Evolutionary conservation across 2,329 filamentous ascomycete genomes (phyloP).

Genomic region (Penicillium sumatraense): DNA sequence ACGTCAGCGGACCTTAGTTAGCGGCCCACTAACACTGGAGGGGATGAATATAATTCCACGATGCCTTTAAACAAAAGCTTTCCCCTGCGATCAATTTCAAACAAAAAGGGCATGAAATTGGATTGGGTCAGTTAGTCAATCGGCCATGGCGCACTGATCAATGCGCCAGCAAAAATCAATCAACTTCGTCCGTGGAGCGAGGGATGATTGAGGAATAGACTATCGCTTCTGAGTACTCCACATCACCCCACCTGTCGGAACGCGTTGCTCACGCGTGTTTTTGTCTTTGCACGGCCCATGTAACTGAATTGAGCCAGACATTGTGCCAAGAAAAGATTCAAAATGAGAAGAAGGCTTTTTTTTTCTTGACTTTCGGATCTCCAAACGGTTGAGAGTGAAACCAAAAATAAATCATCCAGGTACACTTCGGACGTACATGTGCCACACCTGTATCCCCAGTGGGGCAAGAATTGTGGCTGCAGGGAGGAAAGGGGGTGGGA

Average conservation of each 20-base stretch:
- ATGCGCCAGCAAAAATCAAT: neutral
- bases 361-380: too few relatives aligned
- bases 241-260: neutral
- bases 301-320: neutral
- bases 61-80: neutral
- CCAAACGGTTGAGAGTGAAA: too few relatives aligned
- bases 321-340: neutral
- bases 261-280: constrained; percentile 3
- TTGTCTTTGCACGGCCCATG: neutral
- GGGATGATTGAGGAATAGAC: neutral
- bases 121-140: neutral
- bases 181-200: neutral
- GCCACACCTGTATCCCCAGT: too few relatives aligned
- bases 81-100: neutral
- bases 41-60: constrained; percentile 6
- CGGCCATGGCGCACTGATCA: neutral
- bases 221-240: neutral
- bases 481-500: neutral
- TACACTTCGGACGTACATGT: too few relatives aligned
- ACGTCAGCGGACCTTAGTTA: constrained; percentile 10
- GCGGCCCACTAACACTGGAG: neutral
- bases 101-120: neutral
- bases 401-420: too few relatives aligned
- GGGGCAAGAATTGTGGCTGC: neutral
- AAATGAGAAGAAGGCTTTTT: too few relatives aligned